phyloP scores from a whole-genome alignment of 257 asterid species.

The Solanum corneliomulleri region DNA sequence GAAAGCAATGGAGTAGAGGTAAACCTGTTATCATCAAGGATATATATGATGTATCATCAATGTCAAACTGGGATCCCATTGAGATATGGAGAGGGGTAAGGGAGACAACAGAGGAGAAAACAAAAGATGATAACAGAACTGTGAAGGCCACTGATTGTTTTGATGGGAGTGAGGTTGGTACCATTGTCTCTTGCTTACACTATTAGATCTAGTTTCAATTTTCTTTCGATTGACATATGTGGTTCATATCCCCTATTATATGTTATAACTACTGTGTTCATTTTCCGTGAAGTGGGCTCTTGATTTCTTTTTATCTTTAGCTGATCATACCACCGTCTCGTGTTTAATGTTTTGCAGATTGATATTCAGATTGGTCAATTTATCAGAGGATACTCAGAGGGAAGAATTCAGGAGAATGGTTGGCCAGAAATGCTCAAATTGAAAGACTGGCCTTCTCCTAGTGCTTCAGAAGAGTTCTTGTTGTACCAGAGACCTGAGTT shows the following conservation, averaged over 20 bases:
- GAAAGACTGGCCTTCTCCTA: slow-evolving; percentile 98
- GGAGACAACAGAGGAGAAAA: slow-evolving; percentile 72
- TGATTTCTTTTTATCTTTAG: neutral
- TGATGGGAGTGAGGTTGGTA: slow-evolving; percentile 61
- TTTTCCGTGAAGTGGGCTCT: neutral
- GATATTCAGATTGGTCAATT: slow-evolving; percentile 72
- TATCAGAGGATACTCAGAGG: slow-evolving; percentile 76
- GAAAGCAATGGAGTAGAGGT: slow-evolving; percentile 73
- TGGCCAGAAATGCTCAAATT: slow-evolving; percentile 60
- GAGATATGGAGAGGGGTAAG: slow-evolving; percentile 68
- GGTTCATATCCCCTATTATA: neutral
- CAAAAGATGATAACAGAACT: slow-evolving; percentile 49
- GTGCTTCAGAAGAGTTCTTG: slow-evolving; percentile 89
- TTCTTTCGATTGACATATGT: neutral
- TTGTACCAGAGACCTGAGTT: slow-evolving; percentile 92
- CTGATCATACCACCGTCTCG: slow-evolving; percentile 5
- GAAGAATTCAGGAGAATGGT: slow-evolving; percentile 65
- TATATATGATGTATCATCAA: slow-evolving; percentile 54
- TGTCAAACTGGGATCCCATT: slow-evolving; percentile 79
- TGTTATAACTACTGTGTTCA: neutral
- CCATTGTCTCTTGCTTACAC: neutral
- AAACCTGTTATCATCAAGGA: slow-evolving; percentile 77
- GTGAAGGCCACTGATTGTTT: slow-evolving; percentile 75
- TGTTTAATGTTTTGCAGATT: slow-evolving; percentile 40
- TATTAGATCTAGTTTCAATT: neutral